Percentiles rank a stretch among this genome's conserved stretches.
phyloP scores from a whole-genome alignment of 345 rosid genomes.

The Euclidium syriacum region DNA sequence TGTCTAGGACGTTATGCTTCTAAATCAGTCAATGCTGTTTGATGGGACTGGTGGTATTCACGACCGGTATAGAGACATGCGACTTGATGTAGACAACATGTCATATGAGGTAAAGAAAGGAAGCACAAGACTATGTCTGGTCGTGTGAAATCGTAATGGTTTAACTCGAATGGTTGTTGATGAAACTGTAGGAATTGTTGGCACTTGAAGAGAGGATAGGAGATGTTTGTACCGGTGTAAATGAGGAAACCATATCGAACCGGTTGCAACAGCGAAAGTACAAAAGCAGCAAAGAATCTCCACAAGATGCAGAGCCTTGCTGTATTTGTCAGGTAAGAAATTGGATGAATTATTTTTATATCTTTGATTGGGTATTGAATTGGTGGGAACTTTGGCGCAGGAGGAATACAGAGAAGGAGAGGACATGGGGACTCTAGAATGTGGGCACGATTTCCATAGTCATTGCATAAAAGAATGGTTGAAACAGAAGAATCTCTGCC shows the following conservation, averaged over 20 bases:
- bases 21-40: slow-evolving; percentile 59
- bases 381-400: slow-evolving; percentile 35
- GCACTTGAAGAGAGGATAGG: slow-evolving; percentile 95
- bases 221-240: slow-evolving; percentile 81
- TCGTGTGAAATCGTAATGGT: neutral
- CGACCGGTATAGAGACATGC: slow-evolving; percentile 93
- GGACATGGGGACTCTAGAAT: slow-evolving; percentile 65
- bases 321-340: slow-evolving; percentile 74
- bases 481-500: slow-evolving; percentile 78
- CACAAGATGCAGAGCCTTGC: slow-evolving; percentile 70
- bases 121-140: neutral
- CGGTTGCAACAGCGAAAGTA: slow-evolving; percentile 45
- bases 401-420: slow-evolving; percentile 68
- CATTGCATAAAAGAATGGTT: slow-evolving; percentile 77
- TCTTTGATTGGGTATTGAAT: neutral
- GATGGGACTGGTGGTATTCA: slow-evolving; percentile 62
- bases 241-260: slow-evolving; percentile 55
- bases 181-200: slow-evolving; percentile 55
- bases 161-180: neutral
- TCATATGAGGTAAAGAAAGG: slow-evolving; percentile 69
- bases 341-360: neutral
- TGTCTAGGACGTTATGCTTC: slow-evolving; percentile 75
- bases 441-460: slow-evolving; percentile 74
- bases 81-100: slow-evolving; percentile 99
- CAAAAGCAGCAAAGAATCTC: slow-evolving; percentile 13